These are phyloP conservation scores for Meyerozyma athensensis DNA, from an alignment of 1,139 yeast genomes.

Conservation along the genomic window DNA sequence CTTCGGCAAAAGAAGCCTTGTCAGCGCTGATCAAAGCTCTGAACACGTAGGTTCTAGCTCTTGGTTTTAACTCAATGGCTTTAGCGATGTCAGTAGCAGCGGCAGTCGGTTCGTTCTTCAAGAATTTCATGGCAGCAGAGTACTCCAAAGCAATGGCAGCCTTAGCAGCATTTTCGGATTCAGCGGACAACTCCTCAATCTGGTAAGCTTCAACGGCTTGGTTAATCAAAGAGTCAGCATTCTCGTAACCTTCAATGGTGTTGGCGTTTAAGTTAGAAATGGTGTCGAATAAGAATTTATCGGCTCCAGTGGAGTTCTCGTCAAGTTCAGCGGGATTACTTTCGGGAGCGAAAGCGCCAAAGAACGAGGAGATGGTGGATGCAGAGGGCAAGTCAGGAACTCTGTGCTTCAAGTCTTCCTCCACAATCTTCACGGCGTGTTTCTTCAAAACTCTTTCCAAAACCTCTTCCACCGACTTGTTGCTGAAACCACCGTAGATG, in stretches of 20 bases:
- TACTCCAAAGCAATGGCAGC: constrained; percentile 73
- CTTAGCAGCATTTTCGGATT: constrained; percentile 47
- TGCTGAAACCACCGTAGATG: constrained; percentile 71
- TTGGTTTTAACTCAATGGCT: constrained; percentile 65
- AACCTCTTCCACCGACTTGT: constrained; percentile 71
- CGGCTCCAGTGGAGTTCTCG: constrained; percentile 45
- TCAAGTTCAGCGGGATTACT: constrained; percentile 46
- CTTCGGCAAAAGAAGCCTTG: constrained; percentile 56
- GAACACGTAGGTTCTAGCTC: constrained; percentile 79
- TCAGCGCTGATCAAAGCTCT: constrained; percentile 86
- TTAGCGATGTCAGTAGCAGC: constrained; percentile 53
- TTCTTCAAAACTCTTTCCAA: constrained; percentile 84
- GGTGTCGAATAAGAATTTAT: constrained; percentile 65
- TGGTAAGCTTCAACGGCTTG: constrained; percentile 61
- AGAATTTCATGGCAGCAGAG: constrained; percentile 75
- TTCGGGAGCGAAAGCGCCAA: constrained; percentile 62
- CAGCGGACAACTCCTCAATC: constrained; percentile 29
- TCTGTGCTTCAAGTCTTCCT: constrained; percentile 50
- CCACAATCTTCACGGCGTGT: constrained; percentile 65
- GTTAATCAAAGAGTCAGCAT: constrained; percentile 64
- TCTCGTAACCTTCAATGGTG: constrained; percentile 67
- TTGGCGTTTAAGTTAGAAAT: constrained; percentile 58
- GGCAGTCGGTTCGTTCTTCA: constrained; percentile 70
- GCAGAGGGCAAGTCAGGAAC: constrained; percentile 73
- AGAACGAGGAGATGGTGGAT: constrained; percentile 79